phyloP scores from a whole-genome alignment of 768 basidiomycete genomes.

The Floccularia luteovirens region DNA sequence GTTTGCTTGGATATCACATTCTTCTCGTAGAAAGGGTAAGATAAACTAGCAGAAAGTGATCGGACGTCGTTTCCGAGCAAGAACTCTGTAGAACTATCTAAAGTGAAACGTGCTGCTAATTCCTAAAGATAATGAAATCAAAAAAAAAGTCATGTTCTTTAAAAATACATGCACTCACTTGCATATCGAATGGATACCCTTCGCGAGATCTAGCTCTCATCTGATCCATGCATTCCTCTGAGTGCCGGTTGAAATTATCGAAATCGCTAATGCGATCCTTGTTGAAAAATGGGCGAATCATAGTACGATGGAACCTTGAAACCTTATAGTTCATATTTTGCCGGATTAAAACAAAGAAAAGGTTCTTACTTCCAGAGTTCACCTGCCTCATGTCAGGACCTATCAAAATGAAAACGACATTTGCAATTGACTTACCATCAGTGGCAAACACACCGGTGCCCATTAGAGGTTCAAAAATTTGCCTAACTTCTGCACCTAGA shows the following conservation, averaged over 20 bases:
- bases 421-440: conserved; percentile 29
- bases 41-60: conserved; percentile 39
- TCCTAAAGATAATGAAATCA: conserved; percentile 19
- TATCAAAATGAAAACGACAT: background rate
- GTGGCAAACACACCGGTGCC: conserved; percentile 55
- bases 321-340: background rate
- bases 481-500: conserved; percentile 18
- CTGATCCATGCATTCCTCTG: conserved; percentile 33
- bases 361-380: conserved; percentile 53
- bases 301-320: conserved; percentile 53
- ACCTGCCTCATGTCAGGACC: conserved; percentile 23
- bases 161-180: conserved; percentile 23
- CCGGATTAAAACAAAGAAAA: background rate
- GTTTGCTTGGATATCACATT: conserved; percentile 4
- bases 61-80: conserved; percentile 47
- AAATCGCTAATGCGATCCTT: conserved; percentile 53
- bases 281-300: conserved; percentile 65
- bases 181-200: conserved; percentile 52
- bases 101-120: conserved; percentile 41
- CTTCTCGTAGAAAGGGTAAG: conserved; percentile 25
- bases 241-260: conserved; percentile 50
- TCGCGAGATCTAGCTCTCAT: conserved; percentile 33
- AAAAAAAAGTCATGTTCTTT: background rate
- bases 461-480: conserved; percentile 26
- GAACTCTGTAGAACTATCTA: conserved; percentile 58